These are phyloP conservation scores for Candida ipomoeae DNA, from an alignment of 805 yeast genomes.

Conservation along the genomic window DNA sequence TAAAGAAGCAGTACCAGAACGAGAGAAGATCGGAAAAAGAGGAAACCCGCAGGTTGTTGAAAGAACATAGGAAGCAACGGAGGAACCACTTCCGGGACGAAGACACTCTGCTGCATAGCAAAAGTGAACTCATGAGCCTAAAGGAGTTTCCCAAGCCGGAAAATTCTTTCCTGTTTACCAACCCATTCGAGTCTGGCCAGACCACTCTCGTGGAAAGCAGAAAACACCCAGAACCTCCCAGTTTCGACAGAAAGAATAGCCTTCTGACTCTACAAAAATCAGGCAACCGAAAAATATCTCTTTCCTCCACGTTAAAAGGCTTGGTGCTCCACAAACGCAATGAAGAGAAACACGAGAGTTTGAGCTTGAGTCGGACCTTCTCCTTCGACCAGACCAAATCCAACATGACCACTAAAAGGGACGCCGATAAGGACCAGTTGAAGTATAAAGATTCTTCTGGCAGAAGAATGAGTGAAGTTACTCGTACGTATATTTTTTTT, in stretches of 20 bases:
- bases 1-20: conserved; percentile 1
- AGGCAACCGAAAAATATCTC: conserved; percentile 4
- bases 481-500: conserved; percentile 31
- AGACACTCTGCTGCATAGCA: neutral
- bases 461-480: conserved; percentile 25
- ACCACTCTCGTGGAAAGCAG: conserved; percentile 12
- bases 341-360: neutral
- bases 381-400: conserved; percentile 39
- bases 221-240: neutral
- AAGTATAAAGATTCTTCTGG: conserved; percentile 14
- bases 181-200: conserved; percentile 15
- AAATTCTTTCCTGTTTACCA: conserved; percentile 3
- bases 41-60: conserved; percentile 7
- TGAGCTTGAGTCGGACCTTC: conserved; percentile 15
- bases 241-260: conserved; percentile 3
- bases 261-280: neutral
- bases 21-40: conserved; percentile 6
- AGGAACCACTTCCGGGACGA: neutral
- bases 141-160: neutral
- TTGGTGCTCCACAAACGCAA: conserved; percentile 8
- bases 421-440: conserved; percentile 16
- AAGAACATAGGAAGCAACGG: conserved; percentile 8
- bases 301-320: conserved; percentile 10
- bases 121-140: neutral
- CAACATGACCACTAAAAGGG: conserved; percentile 29